Percentiles rank a stretch among this genome's conserved stretches.
phyloP scores from a whole-genome alignment of 495 filamentous ascomycete species.

The Trichoderma asperelloides region DNA sequence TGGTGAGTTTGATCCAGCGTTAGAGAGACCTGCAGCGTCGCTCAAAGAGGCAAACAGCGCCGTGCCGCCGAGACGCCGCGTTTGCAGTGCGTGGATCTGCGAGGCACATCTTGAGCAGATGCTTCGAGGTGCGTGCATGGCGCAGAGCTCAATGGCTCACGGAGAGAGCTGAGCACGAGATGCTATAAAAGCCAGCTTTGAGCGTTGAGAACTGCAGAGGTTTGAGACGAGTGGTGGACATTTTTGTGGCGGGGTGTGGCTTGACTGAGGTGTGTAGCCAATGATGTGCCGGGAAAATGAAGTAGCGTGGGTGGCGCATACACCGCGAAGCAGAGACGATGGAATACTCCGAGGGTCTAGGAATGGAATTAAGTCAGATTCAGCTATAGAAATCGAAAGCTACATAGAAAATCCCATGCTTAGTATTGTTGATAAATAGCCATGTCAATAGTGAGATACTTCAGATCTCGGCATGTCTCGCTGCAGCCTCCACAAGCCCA shows the following conservation, averaged over 20 bases:
- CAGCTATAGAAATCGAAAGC: no score
- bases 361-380: not conserved
- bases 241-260: not conserved
- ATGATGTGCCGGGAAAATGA: not conserved
- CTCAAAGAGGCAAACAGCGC: conserved; percentile 3
- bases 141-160: conserved; percentile 3
- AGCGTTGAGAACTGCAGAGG: not conserved
- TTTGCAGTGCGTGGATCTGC: not conserved
- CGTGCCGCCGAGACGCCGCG: not conserved
- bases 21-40: not conserved
- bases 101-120: conserved; percentile 7
- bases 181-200: not conserved
- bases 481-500: no score
- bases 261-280: not conserved
- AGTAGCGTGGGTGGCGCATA: not conserved
- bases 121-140: not conserved
- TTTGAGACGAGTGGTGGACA: not conserved
- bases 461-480: no score
- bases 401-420: no score
- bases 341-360: not conserved
- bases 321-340: not conserved
- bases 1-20: not conserved
- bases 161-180: not conserved
- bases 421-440: no score
- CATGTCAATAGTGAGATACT: no score